Base-by-base conservation (phyloP, 2,329 filamentous ascomycete genomes). In the Ramularia collo-cygni region DNA sequence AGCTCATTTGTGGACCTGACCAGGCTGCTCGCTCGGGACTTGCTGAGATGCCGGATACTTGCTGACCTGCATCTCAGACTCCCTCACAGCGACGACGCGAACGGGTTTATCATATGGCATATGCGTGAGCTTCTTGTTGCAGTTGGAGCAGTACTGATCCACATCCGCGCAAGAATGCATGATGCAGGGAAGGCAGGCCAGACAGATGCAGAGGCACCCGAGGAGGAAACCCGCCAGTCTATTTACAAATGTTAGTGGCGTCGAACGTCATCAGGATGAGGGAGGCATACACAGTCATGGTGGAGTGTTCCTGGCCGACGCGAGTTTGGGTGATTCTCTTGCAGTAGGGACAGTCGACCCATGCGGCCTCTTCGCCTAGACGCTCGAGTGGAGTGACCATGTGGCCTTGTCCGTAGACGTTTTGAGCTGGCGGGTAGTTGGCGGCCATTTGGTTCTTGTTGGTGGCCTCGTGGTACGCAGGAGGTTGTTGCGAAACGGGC, bases 191-290 rank as follows among this genome's bases (percentile, higher is more conserved):
- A 46, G 21, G 24, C 36, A 37, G 16, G 43, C 33, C 16, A 42
- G 35, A 17, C 43, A 46, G 21, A 46, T 40, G 29, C 43, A 46
- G 26, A 46, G 21, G 24, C 43, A 35, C 12, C 43, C 40, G n/a
- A 36, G 18, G 27, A 46, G 26, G 19, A 40, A 16, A 16, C 40
- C 43, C n/a, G 33, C 35, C 34, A 43, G 35, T 16, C 40, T 46
- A 19, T 6, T 15, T 4, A n/a, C n/a, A n/a, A n/a, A n/a, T 9
- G 15, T 6, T 13, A n/a, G n/a, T n/a, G n/a, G n/a, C n/a, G n/a
- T n/a, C n/a, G n/a, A n/a, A n/a, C n/a, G n/a, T n/a, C n/a, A n/a
- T n/a, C n/a, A n/a, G n/a, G n/a, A n/a, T n/a, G n/a, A n/a, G n/a
- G n/a, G n/a, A n/a, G n/a, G n/a, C 34, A 15, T 6, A 36, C 34